Evolutionary conservation across 2,329 filamentous ascomycete genomes (phyloP), one percentile per base, ranked within the genome.

Genomic region (Drechslerella coelobrocha): DNA sequence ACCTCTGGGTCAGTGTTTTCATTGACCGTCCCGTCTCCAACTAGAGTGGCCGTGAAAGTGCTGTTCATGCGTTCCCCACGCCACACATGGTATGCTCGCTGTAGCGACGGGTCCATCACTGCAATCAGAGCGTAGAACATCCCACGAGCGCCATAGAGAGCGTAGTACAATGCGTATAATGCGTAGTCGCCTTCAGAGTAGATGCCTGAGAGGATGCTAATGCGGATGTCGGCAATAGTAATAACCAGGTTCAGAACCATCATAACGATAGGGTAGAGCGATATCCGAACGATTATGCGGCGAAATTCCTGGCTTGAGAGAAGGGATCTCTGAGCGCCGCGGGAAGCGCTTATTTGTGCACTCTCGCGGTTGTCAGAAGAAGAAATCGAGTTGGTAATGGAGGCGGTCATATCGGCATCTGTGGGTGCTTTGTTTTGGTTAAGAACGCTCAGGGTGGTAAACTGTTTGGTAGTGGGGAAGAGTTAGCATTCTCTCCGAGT

Each of bases 201-300:
- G 17, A 75, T 74, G 17, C 74, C 74, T 7, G 41, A 37, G 1
- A 71, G 26, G 21, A 72, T 68, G 29, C 63, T 73, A 39, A 74
- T 74, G 1, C 74, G 61, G 19, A 75, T 66, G 39, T 75, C 74
- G 17, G 65, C 73, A 17, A 72, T 65, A 2, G 72, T 74, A 19
- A 74, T 73, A 41, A 72, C 53, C 41, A 72, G 55, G 43, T 75
- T 75, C 14, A 75, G 52, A 3, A 75, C 12, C 6, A 73, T 72
- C 74, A 75, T 75, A 2, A 75, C 71, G 9, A 68, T 52, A 3
- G 74, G 74, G 37, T 75, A 74, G 5, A 75, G 45, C 10, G 73
- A 74, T 9, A 75, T 75, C 10, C 74, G 65, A 2, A 74, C 31
- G 19, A 74, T 74, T 31, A 75, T 68, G 31, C 53, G 68, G 24